A percentile compares a stretch with the other conserved stretches of the same genome.
phyloP scores from a whole-genome alignment of 768 basidiomycete genomes.

The Boletus rubescentipes region DNA sequence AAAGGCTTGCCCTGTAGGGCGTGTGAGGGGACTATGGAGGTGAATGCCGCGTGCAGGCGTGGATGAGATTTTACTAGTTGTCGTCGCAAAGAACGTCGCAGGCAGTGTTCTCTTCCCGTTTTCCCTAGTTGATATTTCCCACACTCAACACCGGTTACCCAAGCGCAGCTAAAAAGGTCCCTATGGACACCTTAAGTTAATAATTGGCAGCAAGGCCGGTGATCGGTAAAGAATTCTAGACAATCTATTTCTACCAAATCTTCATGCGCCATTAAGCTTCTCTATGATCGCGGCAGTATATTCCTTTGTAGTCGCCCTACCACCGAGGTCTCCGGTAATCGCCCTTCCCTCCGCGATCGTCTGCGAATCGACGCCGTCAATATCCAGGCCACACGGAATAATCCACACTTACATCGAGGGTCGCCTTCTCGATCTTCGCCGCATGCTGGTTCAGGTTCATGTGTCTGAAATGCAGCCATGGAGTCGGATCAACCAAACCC shows the following conservation, averaged over 20 bases:
- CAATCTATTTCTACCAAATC: slow-evolving; percentile 18
- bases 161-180: slow-evolving; percentile 3
- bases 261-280: slow-evolving; percentile 48
- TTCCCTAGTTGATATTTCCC: slow-evolving; percentile 25
- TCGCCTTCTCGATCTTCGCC: slow-evolving; percentile 87
- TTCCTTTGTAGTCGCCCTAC: slow-evolving; percentile 85
- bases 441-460: slow-evolving; percentile 89
- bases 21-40: slow-evolving; percentile 65
- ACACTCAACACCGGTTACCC: slow-evolving; percentile 18
- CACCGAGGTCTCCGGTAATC: slow-evolving; percentile 95
- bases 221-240: not conserved
- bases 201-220: slow-evolving; percentile 5
- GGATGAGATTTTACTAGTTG: slow-evolving; percentile 44
- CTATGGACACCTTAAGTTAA: not conserved
- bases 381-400: not conserved
- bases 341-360: slow-evolving; percentile 96
- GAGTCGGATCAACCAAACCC: slow-evolving; percentile 22
- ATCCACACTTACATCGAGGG: slow-evolving; percentile 67
- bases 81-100: slow-evolving; percentile 36
- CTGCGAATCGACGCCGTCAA: slow-evolving; percentile 39
- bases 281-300: slow-evolving; percentile 86
- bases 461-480: slow-evolving; percentile 56
- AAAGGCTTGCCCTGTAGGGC: slow-evolving; percentile 89
- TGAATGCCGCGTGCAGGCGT: slow-evolving; percentile 57
- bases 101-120: slow-evolving; percentile 7